These are phyloP conservation scores for Ochromonas danica DNA, from an alignment of 108 stramenopile species.

Conservation along the genomic window DNA sequence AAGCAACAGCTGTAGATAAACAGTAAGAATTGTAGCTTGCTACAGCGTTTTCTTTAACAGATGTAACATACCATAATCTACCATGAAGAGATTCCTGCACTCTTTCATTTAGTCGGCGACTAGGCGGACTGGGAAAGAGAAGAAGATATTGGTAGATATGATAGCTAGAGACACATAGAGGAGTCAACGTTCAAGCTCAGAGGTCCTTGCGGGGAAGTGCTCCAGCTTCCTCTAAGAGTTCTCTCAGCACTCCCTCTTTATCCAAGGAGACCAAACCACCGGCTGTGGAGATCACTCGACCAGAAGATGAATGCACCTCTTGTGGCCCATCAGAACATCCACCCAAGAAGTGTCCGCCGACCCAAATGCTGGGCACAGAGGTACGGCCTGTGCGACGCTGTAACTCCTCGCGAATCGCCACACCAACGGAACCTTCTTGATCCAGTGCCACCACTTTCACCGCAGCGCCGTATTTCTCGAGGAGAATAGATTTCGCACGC, in stretches of 20 bases:
- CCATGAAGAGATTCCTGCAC: too few relatives aligned
- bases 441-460: conserved; percentile 74
- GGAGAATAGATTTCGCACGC: conserved; percentile 70
- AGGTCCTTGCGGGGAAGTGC: too few relatives aligned
- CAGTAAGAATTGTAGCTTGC: too few relatives aligned
- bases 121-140: too few relatives aligned
- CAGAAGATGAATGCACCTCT: neutral
- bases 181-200: too few relatives aligned
- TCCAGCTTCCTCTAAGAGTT: conserved; percentile 60
- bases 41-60: too few relatives aligned
- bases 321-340: conserved; percentile 83
- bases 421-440: conserved; percentile 55
- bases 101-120: too few relatives aligned
- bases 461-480: conserved; percentile 67
- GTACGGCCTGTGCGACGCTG: conserved; percentile 71
- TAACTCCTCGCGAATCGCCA: conserved; percentile 82
- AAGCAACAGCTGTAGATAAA: too few relatives aligned
- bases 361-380: conserved; percentile 86
- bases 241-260: conserved; percentile 63
- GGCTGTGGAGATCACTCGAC: neutral
- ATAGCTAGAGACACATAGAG: too few relatives aligned
- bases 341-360: conserved; percentile 71
- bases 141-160: too few relatives aligned
- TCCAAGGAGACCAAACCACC: conserved; percentile 68
- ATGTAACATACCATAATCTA: too few relatives aligned